Base-by-base conservation (phyloP, 257 asterid species). In the Solanum clarkiae region DNA sequence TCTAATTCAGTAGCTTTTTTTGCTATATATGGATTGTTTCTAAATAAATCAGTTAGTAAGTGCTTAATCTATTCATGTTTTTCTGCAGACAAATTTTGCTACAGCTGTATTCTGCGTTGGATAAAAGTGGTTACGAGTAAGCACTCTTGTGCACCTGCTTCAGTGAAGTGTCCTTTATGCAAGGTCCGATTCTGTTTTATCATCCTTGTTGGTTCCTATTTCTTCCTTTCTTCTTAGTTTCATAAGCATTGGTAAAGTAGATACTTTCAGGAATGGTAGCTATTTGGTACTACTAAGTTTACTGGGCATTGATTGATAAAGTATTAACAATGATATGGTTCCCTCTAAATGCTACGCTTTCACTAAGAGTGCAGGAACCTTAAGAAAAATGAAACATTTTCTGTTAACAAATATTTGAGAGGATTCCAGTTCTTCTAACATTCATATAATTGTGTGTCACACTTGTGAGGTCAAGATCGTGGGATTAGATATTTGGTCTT, bases 71-170 rank as follows among this genome's bases (percentile, higher is more conserved):
- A 55, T 24, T 65, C 55, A 86, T 54, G 1, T 60, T 80, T 59
- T 59, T 75, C 77, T 91, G 90, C 95, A 93, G 97, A 94, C 91
- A 93, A 92, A 66, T 94, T 91, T 89, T 94, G 98, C 92, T 90
- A 92, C 89, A 84, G 63, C 80, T 93, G 97, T 92, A 92, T 94
- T 81, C 29, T 89, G 54, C 93, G 86, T 84, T 94, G 98, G 98
- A 87, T 85, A 69, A 90, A 90, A 65, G 88, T 90, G 81, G 94
- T 89, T 68, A 86, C 92, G 49, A 87, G 89, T 63, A 92, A 87
- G 82, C 89, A 84, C 51, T 44, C 91, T 32, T 26, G 56, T 74
- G 62, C 72, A 29, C 92, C 92, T 85, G 79, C 93, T 69, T 90
- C 95, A 17, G 51, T 92, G 77, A 89, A 88, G 84, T 94, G 98